Evolutionary conservation across 2,329 filamentous ascomycete species (phyloP).

Genomic region (Geosmithia putterillii): DNA sequence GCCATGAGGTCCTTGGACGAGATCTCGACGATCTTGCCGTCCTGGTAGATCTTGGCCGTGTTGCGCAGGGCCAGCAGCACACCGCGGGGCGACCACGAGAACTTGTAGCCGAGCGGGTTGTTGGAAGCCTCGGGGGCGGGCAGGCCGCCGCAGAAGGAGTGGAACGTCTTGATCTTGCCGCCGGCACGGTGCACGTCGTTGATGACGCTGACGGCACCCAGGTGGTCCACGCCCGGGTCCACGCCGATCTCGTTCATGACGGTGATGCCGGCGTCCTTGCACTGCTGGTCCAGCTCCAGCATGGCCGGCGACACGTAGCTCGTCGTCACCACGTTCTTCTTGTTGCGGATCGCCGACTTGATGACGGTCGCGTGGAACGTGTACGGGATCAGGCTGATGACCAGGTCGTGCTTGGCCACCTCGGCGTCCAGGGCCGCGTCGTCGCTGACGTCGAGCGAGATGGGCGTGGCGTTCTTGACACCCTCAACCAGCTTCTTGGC

Average conservation of each 20-base stretch:
- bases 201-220: conserved; percentile 74
- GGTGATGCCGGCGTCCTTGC: conserved; percentile 85
- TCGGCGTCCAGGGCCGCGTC: conserved; percentile 65
- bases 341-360: conserved; percentile 82
- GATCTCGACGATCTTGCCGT: conserved; percentile 61
- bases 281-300: conserved; percentile 71
- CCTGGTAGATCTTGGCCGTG: conserved; percentile 70
- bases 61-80: conserved; percentile 82
- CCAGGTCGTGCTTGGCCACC: conserved; percentile 67
- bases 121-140: conserved; percentile 56
- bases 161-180: conserved; percentile 74
- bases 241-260: conserved; percentile 95
- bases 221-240: conserved; percentile 62
- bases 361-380: conserved; percentile 81
- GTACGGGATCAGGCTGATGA: conserved; percentile 81
- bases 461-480: conserved; percentile 60
- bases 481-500: conserved; percentile 65
- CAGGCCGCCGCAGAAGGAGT: conserved; percentile 75
- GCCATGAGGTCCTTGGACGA: conserved; percentile 62
- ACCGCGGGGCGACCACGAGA: conserved; percentile 69
- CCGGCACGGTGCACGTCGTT: conserved; percentile 76
- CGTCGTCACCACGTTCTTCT: conserved; percentile 95
- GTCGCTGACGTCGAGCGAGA: conserved; percentile 76
- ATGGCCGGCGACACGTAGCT: conserved; percentile 89
- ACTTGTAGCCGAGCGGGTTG: conserved; percentile 89